Base-by-base conservation (phyloP, 1,139 yeast species). In the Casaregolazyma lundiana region DNA sequence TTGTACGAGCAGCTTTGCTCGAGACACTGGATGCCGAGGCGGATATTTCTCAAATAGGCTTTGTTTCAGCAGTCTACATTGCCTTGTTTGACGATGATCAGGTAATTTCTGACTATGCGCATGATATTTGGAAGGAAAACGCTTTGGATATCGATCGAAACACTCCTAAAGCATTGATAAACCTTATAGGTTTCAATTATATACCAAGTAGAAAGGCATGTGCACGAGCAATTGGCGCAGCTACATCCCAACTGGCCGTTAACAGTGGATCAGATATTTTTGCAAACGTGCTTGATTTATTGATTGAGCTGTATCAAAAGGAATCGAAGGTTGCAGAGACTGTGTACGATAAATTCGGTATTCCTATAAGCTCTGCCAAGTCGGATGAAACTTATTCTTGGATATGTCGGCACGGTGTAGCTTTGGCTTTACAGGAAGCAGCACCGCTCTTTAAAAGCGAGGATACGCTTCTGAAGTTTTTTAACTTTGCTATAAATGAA, bases 21-120 rank as follows among this genome's bases (percentile, higher is more conserved):
- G 97, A 92, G 63, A 83, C 83, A 7, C 65, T 94, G 40, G 97
- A 92, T 62, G 78, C 87, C 45, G 97, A 92, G 60, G 84, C 89
- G 56, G 96, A 89, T 52, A 67, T 92, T n/a, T 73, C 78, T 0
- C 73, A 69, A 38, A 57, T 78, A 60, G 67, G 69, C 6, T 78
- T 76, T 49, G 73, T 83, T 21, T 24, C 35, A n/a, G 45, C 42
- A 16, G 13, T 92, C 26, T 90, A 86, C 80, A 81, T 94, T 49
- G 76, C 86, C 16, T 75, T 78, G 49, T 89, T 84, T 61, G 96
- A 89, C 61, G 81, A 79, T 41, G 89, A 84, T 47, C 74, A 72
- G 13, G 68, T 73, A 19, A 80, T 81, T 50, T 13, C 42, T 11
- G 83, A 79, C 38, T 60, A 84, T 26, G 96, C 97, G 0, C 67